phyloP scores from a whole-genome alignment of 495 filamentous ascomycete genomes.

The Penicillium alfredii region DNA sequence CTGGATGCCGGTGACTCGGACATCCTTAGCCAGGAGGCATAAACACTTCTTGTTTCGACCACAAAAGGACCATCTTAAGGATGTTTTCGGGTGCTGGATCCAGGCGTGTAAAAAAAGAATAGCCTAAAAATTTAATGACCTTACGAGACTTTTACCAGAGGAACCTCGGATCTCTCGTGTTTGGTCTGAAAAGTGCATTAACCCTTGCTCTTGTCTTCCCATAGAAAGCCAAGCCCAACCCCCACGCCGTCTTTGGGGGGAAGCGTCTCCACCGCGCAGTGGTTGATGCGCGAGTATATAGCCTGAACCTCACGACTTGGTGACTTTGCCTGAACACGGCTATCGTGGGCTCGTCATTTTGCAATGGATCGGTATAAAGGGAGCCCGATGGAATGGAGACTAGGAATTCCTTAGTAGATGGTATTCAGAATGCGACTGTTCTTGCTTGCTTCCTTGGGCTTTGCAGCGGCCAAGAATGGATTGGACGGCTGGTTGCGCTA shows the following conservation, averaged over 20 bases:
- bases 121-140: no score
- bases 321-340: constrained; percentile 14
- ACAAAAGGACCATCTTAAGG: no score
- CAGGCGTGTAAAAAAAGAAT: no score
- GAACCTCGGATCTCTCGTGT: no score
- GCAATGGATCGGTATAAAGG: constrained; percentile 9
- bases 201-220: no score
- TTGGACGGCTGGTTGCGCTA: constrained; percentile 61
- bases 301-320: constrained; percentile 8
- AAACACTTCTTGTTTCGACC: constrained; percentile 10
- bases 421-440: constrained; percentile 8
- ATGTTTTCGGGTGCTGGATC: no score
- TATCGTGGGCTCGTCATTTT: no score
- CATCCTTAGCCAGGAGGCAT: constrained; percentile 55
- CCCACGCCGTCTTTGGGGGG: constrained; percentile 15
- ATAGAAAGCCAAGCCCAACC: no score
- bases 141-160: no score
- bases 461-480: constrained; percentile 46
- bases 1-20: constrained; percentile 98
- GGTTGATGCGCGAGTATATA: constrained; percentile 7
- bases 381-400: no score
- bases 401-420: background rate
- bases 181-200: no score
- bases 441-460: constrained; percentile 9
- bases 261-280: constrained; percentile 3